These are phyloP conservation scores for Yamadazyma philogaea DNA, from an alignment of 805 yeast species.

Conservation along the genomic window DNA sequence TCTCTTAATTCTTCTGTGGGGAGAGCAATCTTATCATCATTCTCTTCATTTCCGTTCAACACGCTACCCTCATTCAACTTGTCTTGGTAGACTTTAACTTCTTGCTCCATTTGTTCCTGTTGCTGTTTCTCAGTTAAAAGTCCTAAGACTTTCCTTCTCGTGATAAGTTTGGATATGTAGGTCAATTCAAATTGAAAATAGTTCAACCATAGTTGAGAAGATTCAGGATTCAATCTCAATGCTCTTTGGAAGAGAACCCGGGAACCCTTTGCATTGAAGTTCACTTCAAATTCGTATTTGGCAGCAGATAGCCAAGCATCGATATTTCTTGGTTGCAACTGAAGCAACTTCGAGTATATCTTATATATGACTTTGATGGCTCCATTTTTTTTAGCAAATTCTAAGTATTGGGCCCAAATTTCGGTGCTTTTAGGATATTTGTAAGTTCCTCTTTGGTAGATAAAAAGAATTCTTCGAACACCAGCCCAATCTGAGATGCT, in stretches of 20 bases:
- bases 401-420: slow-evolving; percentile 76
- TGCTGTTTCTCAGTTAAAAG: slow-evolving; percentile 73
- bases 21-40: slow-evolving; percentile 40
- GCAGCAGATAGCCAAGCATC: slow-evolving; percentile 95
- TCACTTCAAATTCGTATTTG: slow-evolving; percentile 84
- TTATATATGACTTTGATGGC: slow-evolving; percentile 71
- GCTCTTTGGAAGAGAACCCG: slow-evolving; percentile 83
- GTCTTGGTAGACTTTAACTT: slow-evolving; percentile 39
- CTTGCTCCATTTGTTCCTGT: slow-evolving; percentile 39
- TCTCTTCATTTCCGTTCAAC: slow-evolving; percentile 21
- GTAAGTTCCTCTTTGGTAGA: slow-evolving; percentile 77
- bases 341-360: slow-evolving; percentile 73
- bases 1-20: slow-evolving; percentile 59
- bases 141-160: slow-evolving; percentile 80
- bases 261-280: slow-evolving; percentile 86
- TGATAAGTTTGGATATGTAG: slow-evolving; percentile 77
- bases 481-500: slow-evolving; percentile 87
- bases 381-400: slow-evolving; percentile 62
- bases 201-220: slow-evolving; percentile 71
- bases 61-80: slow-evolving; percentile 28
- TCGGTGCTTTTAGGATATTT: slow-evolving; percentile 74
- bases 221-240: slow-evolving; percentile 76
- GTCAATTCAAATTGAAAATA: slow-evolving; percentile 86
- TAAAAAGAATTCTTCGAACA: slow-evolving; percentile 71
- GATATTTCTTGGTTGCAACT: slow-evolving; percentile 85